A percentile compares a stretch with the other conserved stretches of the same genome.
These are phyloP conservation scores for Xylariaceae sp. DNA, from an alignment of 2,329 filamentous ascomycete genomes.

Conservation along the genomic window DNA sequence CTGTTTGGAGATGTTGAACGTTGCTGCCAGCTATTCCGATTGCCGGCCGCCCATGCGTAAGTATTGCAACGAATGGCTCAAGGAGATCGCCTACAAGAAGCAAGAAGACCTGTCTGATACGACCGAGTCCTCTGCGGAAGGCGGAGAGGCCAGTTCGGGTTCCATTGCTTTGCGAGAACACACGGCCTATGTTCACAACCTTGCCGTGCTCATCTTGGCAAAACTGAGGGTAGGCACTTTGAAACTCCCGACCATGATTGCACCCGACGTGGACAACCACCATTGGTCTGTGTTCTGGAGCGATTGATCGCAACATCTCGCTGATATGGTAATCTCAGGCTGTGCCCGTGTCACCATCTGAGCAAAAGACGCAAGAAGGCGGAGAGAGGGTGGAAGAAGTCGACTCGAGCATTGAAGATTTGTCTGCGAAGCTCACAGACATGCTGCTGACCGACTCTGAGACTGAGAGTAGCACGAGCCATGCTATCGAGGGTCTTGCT, in stretches of 20 bases:
- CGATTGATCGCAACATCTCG: conserved; percentile 16
- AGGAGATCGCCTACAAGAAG: conserved; percentile 72
- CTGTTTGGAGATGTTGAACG: conserved; percentile 83
- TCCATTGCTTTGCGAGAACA: conserved; percentile 58
- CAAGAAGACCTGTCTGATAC: conserved; percentile 50
- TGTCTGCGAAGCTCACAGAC: conserved; percentile 58
- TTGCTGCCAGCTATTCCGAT: conserved; percentile 76
- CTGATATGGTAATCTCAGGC: conserved; percentile 44
- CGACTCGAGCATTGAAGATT: conserved; percentile 59
- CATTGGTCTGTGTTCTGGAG: conserved; percentile 25
- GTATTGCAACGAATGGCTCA: conserved; percentile 81
- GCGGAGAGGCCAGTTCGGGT: conserved; percentile 52
- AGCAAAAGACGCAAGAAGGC: conserved; percentile 34
- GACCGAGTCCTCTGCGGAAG: conserved; percentile 53
- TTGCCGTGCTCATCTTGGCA: conserved; percentile 70
- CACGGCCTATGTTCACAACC: conserved; percentile 55
- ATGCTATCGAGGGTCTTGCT: conserved; percentile 83
- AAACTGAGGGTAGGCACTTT: conserved; percentile 57
- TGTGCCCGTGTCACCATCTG: conserved; percentile 43
- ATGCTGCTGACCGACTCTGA: conserved; percentile 59
- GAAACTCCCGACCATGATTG: conserved; percentile 29
- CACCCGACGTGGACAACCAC: conserved; percentile 23
- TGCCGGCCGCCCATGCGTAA: conserved; percentile 82
- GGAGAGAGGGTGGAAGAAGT: conserved; percentile 47
- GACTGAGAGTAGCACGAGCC: conserved; percentile 54